Conservation (phyloP, 2,329 filamentous ascomycete species). For the Leptodontidium sp. region DNA sequence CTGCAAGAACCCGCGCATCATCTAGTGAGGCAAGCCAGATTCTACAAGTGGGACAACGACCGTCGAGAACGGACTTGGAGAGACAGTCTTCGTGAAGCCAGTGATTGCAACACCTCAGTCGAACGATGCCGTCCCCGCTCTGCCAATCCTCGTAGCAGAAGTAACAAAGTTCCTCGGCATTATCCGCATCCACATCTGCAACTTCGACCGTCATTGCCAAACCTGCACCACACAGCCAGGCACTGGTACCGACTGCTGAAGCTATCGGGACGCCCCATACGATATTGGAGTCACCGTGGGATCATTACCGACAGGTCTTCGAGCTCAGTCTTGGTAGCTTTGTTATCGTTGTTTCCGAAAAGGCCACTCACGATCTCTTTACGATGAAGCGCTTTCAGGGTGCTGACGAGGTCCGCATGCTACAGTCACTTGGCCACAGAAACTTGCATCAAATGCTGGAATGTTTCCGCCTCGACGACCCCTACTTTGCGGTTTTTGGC, state of each 20-base stretch:
- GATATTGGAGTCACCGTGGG: conserved; percentile 6
- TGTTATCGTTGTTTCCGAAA: conserved; percentile 6
- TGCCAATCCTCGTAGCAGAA: no score
- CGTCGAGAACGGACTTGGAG: no score
- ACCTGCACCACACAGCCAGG: conserved; percentile 1
- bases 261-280: background rate
- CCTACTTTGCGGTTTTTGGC: conserved; percentile 15
- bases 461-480: conserved; percentile 8
- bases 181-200: no score
- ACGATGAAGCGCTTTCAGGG: conserved; percentile 10
- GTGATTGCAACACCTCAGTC: no score
- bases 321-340: conserved; percentile 17
- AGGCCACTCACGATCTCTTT: conserved; percentile 3
- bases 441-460: conserved; percentile 17
- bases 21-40: no score
- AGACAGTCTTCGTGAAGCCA: no score
- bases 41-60: no score
- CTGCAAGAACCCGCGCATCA: no score
- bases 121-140: no score
- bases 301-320: conserved; percentile 11
- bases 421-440: conserved; percentile 12
- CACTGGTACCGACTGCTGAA: background rate
- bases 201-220: background rate
- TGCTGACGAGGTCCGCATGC: conserved; percentile 10
- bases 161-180: no score